Percentiles rank a stretch among this genome's conserved stretches.
Conservation (phyloP, 1,284 basidiomycete species). For the Apiotrichum montevideense region DNA sequence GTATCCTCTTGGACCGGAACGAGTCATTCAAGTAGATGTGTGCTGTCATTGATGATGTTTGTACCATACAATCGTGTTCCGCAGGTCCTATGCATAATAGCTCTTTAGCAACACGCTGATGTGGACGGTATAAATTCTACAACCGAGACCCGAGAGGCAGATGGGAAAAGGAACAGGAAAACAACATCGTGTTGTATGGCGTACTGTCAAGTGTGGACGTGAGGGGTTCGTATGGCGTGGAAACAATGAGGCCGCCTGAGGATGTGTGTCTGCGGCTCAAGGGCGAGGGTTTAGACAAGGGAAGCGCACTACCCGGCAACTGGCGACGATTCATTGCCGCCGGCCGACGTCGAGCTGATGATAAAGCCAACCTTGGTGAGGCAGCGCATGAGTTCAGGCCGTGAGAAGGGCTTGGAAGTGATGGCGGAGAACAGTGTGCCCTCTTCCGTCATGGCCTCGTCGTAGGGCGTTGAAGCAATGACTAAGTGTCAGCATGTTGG, state of each 20-base stretch:
- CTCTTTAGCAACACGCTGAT: neutral
- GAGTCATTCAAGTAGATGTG: neutral
- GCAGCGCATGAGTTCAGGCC: constrained; percentile 69
- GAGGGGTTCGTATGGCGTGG: neutral
- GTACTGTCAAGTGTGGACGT: neutral
- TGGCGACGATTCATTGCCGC: neutral
- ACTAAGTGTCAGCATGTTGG: constrained; percentile 23
- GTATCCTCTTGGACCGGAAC: neutral
- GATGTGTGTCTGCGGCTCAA: no score
- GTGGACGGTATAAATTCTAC: neutral
- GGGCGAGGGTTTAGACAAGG: no score
- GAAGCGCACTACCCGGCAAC: neutral
- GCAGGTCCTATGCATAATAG: neutral
- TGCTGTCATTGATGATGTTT: neutral
- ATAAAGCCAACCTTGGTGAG: constrained; percentile 73
- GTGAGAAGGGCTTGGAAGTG: constrained; percentile 79
- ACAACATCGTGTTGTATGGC: neutral
- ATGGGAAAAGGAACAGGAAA: neutral
- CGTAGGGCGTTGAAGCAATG: constrained; percentile 54
- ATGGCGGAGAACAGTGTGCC: constrained; percentile 78
- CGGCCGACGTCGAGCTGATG: neutral
- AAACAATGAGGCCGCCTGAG: neutral
- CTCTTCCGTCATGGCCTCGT: constrained; percentile 64
- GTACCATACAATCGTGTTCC: neutral
- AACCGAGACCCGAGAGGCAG: neutral